Evolutionary conservation across 164 flowering plant genomes (phyloP), one percentile per base, ranked within the genome.

Genomic region (Paratinospora sagittata): DNA sequence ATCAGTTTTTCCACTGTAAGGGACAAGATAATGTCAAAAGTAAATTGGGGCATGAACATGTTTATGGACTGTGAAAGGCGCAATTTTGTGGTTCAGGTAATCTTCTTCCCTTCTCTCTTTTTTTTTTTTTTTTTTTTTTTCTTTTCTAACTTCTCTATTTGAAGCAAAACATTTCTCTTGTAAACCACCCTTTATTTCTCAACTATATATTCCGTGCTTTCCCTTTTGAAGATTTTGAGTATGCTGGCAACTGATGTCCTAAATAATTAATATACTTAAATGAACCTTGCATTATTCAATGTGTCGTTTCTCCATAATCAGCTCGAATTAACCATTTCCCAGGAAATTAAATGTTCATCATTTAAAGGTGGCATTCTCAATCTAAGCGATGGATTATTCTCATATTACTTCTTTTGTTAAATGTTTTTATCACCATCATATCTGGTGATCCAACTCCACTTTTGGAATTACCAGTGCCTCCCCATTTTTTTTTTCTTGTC

Each of bases 61-160:
- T 94, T 94, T 72, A 9, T 90, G 81, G 97, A 93, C 69, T 93
- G 98, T 76, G 98, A 93, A 79, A 82, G 98, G 74, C 89, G 98
- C 14, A 93, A 90, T 71, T 93, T 93, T 79, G 98, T 93, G 63
- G 78, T 86, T 76, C 98, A 93, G 96, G 98, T 92, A 77, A 2
- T 8, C 13, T 14, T 37, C 6, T 23, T 71, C 0, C 62, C 27
- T 30, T 23, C 24, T 13, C 8, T 9, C 8, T 37, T 27, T 3
- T 39, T 39, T 11, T 7, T 39, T 39, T 11, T 39, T 39, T 7
- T 39, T 0, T 11, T 11, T 7, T 11, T 39, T 39, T 39, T 17
- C 12, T 17, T 14, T 24, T 67, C 16, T 8, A 41, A 3, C 63
- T 60, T 47, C 12, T 67, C 26, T 16, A 27, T 41, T 67, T 27